Conservation (phyloP, 78 protist genomes). For the Chrysochromulina parva region DNA sequence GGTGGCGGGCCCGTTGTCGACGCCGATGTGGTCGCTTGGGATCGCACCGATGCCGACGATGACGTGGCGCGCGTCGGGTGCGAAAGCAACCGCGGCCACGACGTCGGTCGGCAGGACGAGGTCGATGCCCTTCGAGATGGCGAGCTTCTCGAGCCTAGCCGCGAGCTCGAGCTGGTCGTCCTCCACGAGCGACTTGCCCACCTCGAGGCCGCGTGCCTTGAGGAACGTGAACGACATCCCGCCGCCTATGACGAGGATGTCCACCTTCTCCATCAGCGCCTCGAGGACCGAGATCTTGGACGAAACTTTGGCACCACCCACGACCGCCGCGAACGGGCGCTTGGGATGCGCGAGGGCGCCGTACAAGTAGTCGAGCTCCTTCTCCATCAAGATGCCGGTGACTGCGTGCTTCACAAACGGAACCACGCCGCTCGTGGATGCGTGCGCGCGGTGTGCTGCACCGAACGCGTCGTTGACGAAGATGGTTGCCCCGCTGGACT, state of each 20-base stretch:
- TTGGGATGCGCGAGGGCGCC: conserved; percentile 49
- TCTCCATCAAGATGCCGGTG: conserved; percentile 70
- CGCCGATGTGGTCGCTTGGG: conserved; percentile 95
- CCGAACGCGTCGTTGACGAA: conserved; percentile 71
- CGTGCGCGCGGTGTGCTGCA: conserved; percentile 83
- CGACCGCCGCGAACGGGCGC: conserved; percentile 75
- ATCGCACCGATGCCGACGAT: conserved; percentile 37
- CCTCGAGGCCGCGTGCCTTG: conserved; percentile 64
- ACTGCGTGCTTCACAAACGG: conserved; percentile 44
- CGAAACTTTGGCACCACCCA: conserved; percentile 69
- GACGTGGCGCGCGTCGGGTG: conserved; percentile 51
- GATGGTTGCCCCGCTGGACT: conserved; percentile 27
- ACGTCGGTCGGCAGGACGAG: conserved; percentile 68
- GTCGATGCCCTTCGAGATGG: conserved; percentile 48
- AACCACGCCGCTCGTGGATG: conserved; percentile 72
- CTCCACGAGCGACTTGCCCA: conserved; percentile 69
- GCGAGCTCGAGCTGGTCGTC: conserved; percentile 63
- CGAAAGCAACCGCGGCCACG: conserved; percentile 46
- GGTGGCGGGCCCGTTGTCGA: conserved; percentile 97
- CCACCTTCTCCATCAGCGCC: conserved; percentile 62
- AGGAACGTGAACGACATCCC: conserved; percentile 82
- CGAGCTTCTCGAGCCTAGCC: conserved; percentile 37
- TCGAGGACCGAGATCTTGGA: conserved; percentile 56
- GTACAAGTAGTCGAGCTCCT: conserved; percentile 73
- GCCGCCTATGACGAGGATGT: conserved; percentile 77